Evolutionary conservation across 1,139 yeast genomes (phyloP), one percentile per base, ranked within the genome.

Genomic region (Schizosaccharomyces versatilis): DNA sequence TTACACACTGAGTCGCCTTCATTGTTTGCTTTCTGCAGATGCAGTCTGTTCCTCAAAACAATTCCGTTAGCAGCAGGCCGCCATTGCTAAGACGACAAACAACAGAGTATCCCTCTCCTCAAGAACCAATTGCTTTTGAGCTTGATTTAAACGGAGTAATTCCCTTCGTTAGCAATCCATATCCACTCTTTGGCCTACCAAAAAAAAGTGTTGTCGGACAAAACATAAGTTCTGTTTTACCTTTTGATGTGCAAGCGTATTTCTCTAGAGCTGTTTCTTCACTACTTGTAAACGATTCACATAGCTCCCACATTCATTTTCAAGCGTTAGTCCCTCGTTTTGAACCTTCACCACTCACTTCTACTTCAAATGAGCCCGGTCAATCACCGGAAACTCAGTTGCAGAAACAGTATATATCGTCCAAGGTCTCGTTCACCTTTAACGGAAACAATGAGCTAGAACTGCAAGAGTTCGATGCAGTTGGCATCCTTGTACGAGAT

Each of bases 401-500:
- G 5, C 32, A 24, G 5, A 24, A 24, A 5, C 32, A 24, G 32
- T 24, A 3, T 24, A 15, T 47, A 54, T 8, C 55, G 53, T 19
- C 42, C 55, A 44, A 58, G 52, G 51, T 51, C 57, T 39, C 44
- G 38, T 14, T 36, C 41, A 24, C 36, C 36, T 24, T 24, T 5
- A 44, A 41, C 41, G 41, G 42, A 52, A 41, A 32, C 38, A 38
- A 38, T 24, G 32, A 14, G 32, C 7, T 53, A 8, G 48, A 32
- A 36, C 36, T 59, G 1, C 53, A 68, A 64, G 93, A 84, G 62
- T 69, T 90, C 47, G 98, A 88, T 65, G 97, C 95, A 0, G 96
- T 88, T 63, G 99, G 99, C 6, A 81, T 90, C n/a, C 67, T 90
- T 41, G 81, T 90, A n/a, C 84, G 79, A 61, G 83, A 82, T 62